Evolutionary conservation across 768 basidiomycete species (phyloP), one percentile per base, ranked within the genome.

Genomic region (Chalciporus piperatus): DNA sequence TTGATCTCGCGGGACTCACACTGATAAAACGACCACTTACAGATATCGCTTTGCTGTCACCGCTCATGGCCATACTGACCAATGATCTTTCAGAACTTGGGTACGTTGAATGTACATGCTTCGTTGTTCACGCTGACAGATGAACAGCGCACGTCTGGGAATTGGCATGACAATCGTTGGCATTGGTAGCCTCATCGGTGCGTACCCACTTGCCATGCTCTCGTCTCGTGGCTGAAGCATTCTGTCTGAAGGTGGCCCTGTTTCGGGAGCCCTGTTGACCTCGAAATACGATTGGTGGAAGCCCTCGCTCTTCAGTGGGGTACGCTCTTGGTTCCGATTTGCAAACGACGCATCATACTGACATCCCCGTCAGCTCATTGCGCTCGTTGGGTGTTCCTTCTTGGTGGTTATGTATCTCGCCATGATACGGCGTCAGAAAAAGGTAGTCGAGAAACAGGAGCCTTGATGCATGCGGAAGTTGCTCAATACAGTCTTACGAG

Each of bases 221-320:
- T 32, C 14, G 14, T 25, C 40, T 11, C 10, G 25, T 43, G 32
- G 3, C 39, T 38, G 22, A 28, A 42, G 16, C 16, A 3, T 5
- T 35, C 1, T 7, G 3, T 2, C 23, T 6, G 16, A 47, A 76
- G 82, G 81, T 6, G 76, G 78, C 0, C 83, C 84, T 1, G 72
- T 84, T 38, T 72, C 76, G n/a, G 83, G 84, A 1, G 77, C 78
- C 0, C 61, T 85, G n/a, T 74, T 85, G 5, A 74, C 80, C 0
- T 54, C 70, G 11, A 59, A 72, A 8, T 83, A 77, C 58, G 67
- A 72, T 2, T 85, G 84, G 84, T 82, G 77, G 78, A 70, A 69
- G 41, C 75, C 82, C 4, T 72, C 76, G 3, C 45, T 83, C 7
- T 84, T 81, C 55, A 66, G 73, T 20, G 82, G 80, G 43, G 68